Conservation (phyloP, 78 protist species). For the Dictyostelium capitatum region DNA sequence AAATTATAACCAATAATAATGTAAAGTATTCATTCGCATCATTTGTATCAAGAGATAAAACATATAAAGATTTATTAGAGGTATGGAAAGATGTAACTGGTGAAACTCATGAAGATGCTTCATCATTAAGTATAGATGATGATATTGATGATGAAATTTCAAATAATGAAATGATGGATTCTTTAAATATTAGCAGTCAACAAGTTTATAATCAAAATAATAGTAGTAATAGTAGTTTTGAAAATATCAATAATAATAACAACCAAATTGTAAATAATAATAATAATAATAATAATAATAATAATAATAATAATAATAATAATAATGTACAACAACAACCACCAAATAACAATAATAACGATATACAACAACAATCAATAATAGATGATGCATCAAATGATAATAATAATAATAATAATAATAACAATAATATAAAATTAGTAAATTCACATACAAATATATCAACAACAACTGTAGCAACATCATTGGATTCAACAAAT, state of each 20-base stretch:
- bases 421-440: neutral
- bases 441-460: too few relatives aligned
- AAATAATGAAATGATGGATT: neutral
- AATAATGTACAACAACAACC: neutral
- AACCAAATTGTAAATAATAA: neutral
- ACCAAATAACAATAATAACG: neutral
- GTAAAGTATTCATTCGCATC: conserved; percentile 63
- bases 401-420: neutral
- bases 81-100: conserved; percentile 71
- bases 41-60: conserved; percentile 75
- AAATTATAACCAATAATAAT: conserved; percentile 14
- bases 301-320: conserved; percentile 13
- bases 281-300: neutral
- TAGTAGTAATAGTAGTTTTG: neutral
- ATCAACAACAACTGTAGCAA: neutral
- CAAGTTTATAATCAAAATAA: neutral
- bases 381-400: too few relatives aligned
- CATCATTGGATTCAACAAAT: too few relatives aligned
- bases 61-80: conserved; percentile 52
- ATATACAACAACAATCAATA: conserved; percentile 22
- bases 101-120: conserved; percentile 74
- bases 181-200: neutral
- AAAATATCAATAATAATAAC: neutral
- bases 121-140: conserved; percentile 65
- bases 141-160: conserved; percentile 37